phyloP scores from a whole-genome alignment of 345 rosid genomes.

The Salix caprea region DNA sequence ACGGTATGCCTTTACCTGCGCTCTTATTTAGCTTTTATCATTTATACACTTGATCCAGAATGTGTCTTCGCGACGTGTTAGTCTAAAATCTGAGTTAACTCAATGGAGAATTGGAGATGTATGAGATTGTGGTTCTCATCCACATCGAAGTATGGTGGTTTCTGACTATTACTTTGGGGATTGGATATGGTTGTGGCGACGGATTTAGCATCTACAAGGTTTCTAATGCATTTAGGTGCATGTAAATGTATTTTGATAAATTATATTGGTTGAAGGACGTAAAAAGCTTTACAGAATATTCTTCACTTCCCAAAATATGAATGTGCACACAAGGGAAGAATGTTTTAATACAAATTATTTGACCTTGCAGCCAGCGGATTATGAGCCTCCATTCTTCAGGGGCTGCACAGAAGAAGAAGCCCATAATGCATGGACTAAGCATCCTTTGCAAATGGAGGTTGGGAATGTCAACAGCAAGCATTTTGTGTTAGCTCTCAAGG shows the following conservation, averaged over 20 bases:
- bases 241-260: background rate
- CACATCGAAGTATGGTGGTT: background rate
- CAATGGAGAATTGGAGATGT: background rate
- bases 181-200: background rate
- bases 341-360: background rate
- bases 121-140: background rate
- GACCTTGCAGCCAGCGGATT: slow-evolving; percentile 70
- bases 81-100: background rate
- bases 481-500: slow-evolving; percentile 83
- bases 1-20: slow-evolving; percentile 57
- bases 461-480: slow-evolving; percentile 98
- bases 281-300: background rate
- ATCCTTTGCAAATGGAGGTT: slow-evolving; percentile 89
- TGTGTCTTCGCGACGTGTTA: background rate
- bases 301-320: background rate
- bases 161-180: background rate
- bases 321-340: background rate
- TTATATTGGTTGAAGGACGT: background rate
- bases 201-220: background rate
- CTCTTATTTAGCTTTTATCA: background rate
- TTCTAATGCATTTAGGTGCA: background rate
- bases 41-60: background rate
- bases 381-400: slow-evolving; percentile 95
- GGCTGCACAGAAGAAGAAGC: slow-evolving; percentile 80
- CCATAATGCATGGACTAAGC: slow-evolving; percentile 73